Evolutionary conservation across 2,329 filamentous ascomycete species (phyloP).

Genomic region (Rachicladosporium sp.): DNA sequence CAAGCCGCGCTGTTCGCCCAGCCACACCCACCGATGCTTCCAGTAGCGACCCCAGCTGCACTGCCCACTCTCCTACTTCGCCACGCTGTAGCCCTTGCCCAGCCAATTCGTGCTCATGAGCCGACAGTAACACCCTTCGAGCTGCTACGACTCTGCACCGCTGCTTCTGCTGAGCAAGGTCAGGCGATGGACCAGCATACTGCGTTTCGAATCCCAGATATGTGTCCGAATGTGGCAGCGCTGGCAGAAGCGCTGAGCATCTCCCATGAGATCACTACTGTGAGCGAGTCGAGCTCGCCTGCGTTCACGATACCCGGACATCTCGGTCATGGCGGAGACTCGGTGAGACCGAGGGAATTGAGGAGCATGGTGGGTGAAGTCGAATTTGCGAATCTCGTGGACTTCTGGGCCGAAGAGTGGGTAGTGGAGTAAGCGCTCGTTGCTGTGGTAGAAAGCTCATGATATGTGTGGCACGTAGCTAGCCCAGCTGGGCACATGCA

Average conservation of each 20-base stretch:
- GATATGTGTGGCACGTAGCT: constrained; percentile 1
- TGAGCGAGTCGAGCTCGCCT: constrained; percentile 8
- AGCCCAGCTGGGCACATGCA: constrained; percentile 1
- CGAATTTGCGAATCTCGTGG: constrained; percentile 19
- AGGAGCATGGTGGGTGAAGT: constrained; percentile 23
- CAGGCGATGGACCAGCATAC: constrained; percentile 12
- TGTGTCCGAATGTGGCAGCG: constrained; percentile 13
- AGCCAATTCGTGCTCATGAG: not conserved
- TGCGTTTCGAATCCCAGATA: constrained; percentile 14
- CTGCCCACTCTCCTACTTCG: constrained; percentile 14
- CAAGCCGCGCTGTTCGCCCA: constrained; percentile 15
- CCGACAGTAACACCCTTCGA: constrained; percentile 8
- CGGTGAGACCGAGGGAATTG: constrained; percentile 12
- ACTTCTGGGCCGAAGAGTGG: constrained; percentile 27
- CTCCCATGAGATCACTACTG: not conserved
- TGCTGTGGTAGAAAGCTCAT: not conserved
- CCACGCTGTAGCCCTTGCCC: constrained; percentile 2
- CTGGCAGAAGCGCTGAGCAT: constrained; percentile 11
- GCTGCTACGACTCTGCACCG: constrained; percentile 16
- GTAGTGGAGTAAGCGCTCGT: not conserved
- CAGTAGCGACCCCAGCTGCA: constrained; percentile 10
- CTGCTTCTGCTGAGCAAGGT: constrained; percentile 6
- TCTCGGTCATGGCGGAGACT: too few relatives aligned
- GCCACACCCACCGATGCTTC: constrained; percentile 16
- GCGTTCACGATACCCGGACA: not conserved